A percentile compares a stretch with the other conserved stretches of the same genome.
Evolutionary conservation across 352 stramenopile species (phyloP).

Genomic region (Pythium periplocum): DNA sequence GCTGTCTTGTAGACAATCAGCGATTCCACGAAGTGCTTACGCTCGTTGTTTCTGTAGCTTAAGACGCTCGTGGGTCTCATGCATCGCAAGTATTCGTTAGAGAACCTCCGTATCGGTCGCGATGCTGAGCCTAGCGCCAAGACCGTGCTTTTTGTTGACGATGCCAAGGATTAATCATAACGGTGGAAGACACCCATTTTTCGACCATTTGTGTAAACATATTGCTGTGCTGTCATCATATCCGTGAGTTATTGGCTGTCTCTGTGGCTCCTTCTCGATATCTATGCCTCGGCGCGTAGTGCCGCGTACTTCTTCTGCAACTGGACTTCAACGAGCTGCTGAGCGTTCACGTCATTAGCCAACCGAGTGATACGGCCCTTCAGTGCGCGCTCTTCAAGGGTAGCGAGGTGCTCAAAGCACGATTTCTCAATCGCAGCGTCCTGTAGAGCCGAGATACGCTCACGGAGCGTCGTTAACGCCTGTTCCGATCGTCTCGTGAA

Average conservation of each 20-base stretch:
- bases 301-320: constrained; percentile 75
- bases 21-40: neutral
- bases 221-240: no score
- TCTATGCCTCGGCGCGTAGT: constrained; percentile 22
- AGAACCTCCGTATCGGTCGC: constrained; percentile 66
- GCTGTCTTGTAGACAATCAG: neutral
- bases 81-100: constrained; percentile 79
- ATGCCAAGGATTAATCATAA: constrained; percentile 5
- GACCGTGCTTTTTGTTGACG: constrained; percentile 36
- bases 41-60: constrained; percentile 20
- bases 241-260: no score
- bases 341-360: constrained; percentile 68
- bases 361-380: constrained; percentile 56
- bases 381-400: constrained; percentile 50
- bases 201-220: no score
- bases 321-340: constrained; percentile 70
- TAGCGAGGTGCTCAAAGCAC: constrained; percentile 57
- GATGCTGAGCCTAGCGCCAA: constrained; percentile 34
- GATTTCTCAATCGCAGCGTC: constrained; percentile 58
- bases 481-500: constrained; percentile 44
- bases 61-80: constrained; percentile 83
- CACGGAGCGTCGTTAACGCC: constrained; percentile 26
- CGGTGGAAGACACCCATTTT: no score
- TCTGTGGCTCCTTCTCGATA: neutral
- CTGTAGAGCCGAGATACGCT: constrained; percentile 36